Percentiles rank a stretch among this genome's conserved stretches.
Conservation (phyloP, 768 basidiomycete genomes). For the Dendrothele bispora region DNA sequence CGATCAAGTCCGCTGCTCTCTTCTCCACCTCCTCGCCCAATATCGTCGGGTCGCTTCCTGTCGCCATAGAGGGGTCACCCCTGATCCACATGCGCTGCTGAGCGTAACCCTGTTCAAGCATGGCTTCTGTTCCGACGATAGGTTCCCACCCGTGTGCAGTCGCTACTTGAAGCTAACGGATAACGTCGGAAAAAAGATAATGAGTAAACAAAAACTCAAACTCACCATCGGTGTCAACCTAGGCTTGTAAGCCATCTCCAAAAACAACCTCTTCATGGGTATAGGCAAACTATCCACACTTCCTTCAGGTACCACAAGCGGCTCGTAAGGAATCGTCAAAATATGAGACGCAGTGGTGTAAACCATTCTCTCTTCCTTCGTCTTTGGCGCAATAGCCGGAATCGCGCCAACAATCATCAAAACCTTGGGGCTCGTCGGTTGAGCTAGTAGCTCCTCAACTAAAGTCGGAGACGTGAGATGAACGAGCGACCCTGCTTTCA, state of each 20-base stretch:
- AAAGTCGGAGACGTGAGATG: constrained; percentile 29
- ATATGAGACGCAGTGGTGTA: constrained; percentile 31
- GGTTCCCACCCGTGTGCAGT: constrained; percentile 33
- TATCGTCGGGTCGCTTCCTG: constrained; percentile 6
- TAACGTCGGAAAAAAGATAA: not conserved
- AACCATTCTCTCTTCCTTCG: constrained; percentile 29
- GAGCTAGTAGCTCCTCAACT: constrained; percentile 27
- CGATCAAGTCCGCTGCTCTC: constrained; percentile 36
- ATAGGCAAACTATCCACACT: constrained; percentile 20
- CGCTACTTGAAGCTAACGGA: constrained; percentile 25
- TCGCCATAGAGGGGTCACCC: constrained; percentile 1
- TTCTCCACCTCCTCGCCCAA: constrained; percentile 45
- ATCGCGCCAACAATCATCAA: constrained; percentile 37
- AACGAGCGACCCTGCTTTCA: constrained; percentile 20
- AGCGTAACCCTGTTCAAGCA: constrained; percentile 37
- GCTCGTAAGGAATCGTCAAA: constrained; percentile 28
- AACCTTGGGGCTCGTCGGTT: constrained; percentile 19
- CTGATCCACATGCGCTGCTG: constrained; percentile 38
- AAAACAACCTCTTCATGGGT: constrained; percentile 28
- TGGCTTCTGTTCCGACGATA: constrained; percentile 32
- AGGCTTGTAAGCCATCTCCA: constrained; percentile 39
- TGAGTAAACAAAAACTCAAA: not conserved
- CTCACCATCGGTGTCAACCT: constrained; percentile 27
- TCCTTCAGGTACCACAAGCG: constrained; percentile 9
- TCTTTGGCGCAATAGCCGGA: constrained; percentile 28